Conservation (phyloP, 176 grass and related monocot species). For the Phragmites australis region DNA sequence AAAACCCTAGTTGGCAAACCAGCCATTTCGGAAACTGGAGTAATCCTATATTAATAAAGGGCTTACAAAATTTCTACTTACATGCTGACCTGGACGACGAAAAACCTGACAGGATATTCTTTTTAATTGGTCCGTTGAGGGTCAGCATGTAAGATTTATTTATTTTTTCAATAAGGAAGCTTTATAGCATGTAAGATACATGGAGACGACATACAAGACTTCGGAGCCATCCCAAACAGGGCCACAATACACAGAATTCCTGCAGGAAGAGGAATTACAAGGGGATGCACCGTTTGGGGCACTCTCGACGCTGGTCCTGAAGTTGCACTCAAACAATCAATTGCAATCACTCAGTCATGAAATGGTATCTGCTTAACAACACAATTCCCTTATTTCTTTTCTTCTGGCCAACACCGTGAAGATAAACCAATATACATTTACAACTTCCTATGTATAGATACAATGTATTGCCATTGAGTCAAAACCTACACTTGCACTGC, state of each 20-base stretch:
- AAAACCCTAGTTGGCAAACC: too few species aligned
- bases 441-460: slow-evolving; percentile 22
- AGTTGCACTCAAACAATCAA: background rate
- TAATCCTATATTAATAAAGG: too few species aligned
- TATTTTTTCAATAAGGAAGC: too few species aligned
- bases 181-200: background rate
- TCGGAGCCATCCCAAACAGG: background rate
- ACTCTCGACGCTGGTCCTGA: background rate
- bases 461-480: background rate
- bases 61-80: background rate
- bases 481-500: background rate
- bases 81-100: too few species aligned
- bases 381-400: background rate
- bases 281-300: background rate
- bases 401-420: background rate
- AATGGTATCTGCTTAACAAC: background rate
- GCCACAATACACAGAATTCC: background rate
- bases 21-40: too few species aligned
- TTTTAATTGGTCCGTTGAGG: background rate
- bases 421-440: slow-evolving; percentile 13
- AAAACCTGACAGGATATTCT: background rate
- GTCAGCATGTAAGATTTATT: background rate
- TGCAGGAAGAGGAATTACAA: too few species aligned
- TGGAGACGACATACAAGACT: background rate
- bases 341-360: background rate